Evolutionary conservation across 257 asterid genomes (phyloP).

Genomic region (Solanum rostratum): DNA sequence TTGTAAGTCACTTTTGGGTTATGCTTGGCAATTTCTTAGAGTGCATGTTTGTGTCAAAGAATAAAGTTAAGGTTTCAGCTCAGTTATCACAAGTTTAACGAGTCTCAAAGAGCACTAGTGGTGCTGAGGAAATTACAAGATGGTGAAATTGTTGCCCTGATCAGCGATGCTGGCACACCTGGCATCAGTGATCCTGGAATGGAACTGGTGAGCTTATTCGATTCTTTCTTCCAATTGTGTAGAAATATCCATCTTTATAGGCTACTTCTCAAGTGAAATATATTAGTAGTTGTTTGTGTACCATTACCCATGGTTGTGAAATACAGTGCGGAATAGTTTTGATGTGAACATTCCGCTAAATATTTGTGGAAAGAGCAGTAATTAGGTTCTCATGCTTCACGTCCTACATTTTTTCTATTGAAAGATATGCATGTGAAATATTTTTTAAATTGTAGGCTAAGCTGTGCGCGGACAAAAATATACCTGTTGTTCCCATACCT

Average conservation of each 20-base stretch:
- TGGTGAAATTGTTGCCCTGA: constrained; percentile 82
- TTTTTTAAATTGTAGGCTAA: constrained; percentile 47
- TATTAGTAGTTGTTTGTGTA: neutral
- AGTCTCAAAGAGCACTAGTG: constrained; percentile 66
- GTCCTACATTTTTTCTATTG: neutral
- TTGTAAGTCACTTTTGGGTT: constrained; percentile 39
- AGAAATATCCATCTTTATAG: neutral
- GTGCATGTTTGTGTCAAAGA: constrained; percentile 14
- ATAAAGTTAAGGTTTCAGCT: constrained; percentile 55
- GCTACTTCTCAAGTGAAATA: neutral
- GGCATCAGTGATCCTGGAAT: constrained; percentile 95
- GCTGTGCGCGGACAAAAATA: constrained; percentile 48
- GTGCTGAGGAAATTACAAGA: constrained; percentile 55
- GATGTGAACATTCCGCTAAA: neutral
- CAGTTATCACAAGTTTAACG: constrained; percentile 94
- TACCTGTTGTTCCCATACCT: constrained; percentile 79
- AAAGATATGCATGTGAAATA: neutral
- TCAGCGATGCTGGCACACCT: constrained; percentile 94
- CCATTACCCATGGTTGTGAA: neutral
- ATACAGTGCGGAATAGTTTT: neutral
- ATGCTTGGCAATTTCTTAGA: neutral
- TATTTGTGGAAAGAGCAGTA: neutral
- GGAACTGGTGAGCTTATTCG: constrained; percentile 56
- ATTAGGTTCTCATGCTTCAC: neutral
- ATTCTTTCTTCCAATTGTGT: neutral